These are phyloP conservation scores for Curvularia verruculosa DNA, from an alignment of 2,329 filamentous ascomycete species.

Conservation along the genomic window DNA sequence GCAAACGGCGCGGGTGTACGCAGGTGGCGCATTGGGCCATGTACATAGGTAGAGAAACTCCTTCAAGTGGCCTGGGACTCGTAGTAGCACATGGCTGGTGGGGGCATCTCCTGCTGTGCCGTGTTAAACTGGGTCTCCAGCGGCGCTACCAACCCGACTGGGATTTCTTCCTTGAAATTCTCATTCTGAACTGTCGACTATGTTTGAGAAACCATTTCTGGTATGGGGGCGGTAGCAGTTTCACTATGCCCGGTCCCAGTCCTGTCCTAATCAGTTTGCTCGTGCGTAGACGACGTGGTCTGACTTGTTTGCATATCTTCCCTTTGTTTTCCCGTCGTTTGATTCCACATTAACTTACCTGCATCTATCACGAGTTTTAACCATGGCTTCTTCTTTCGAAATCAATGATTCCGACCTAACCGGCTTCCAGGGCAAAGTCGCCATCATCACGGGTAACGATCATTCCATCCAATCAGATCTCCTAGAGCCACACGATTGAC, in stretches of 20 bases:
- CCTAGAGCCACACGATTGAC: not conserved
- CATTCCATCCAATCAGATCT: not conserved
- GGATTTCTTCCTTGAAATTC: slow-evolving; percentile 6
- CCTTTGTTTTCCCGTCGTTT: slow-evolving; percentile 1
- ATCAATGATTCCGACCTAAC: slow-evolving; percentile 29
- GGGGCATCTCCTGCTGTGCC: slow-evolving; percentile 10
- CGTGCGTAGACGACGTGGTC: not conserved
- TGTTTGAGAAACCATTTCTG: slow-evolving; percentile 11
- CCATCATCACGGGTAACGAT: slow-evolving; percentile 27
- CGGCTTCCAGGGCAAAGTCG: slow-evolving; percentile 29
- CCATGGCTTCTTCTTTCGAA: slow-evolving; percentile 30
- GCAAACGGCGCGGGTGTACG: not conserved
- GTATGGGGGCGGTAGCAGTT: not conserved
- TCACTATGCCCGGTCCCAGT: slow-evolving; percentile 4
- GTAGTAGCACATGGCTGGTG: not conserved
- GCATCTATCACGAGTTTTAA: slow-evolving; percentile 4
- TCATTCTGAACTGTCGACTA: slow-evolving; percentile 1
- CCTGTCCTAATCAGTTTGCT: slow-evolving; percentile 2
- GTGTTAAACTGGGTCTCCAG: slow-evolving; percentile 4
- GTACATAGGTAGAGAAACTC: not conserved
- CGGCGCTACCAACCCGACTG: not conserved
- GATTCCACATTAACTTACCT: not conserved
- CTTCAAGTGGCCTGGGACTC: not conserved
- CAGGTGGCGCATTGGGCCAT: not conserved
- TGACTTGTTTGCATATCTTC: slow-evolving; percentile 10